Conservation (phyloP, 768 basidiomycete genomes). For the Calvatia gigantea region DNA sequence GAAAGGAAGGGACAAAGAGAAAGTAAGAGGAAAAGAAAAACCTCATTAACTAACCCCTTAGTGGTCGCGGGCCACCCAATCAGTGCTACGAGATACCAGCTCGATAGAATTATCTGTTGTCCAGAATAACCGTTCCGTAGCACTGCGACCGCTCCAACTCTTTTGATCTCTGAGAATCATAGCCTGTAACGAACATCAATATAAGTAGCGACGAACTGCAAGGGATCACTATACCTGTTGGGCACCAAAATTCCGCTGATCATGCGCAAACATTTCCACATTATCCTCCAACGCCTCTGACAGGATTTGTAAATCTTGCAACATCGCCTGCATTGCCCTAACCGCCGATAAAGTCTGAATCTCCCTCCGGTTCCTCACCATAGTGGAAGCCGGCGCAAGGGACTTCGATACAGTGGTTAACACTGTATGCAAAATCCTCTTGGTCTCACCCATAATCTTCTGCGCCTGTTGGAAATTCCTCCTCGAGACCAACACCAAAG, state of each 20-base stretch:
- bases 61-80: constrained; percentile 79
- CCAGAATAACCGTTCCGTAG: constrained; percentile 92
- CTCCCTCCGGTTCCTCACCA: constrained; percentile 74
- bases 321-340: constrained; percentile 76
- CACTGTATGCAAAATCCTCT: constrained; percentile 88
- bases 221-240: constrained; percentile 71
- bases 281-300: constrained; percentile 90
- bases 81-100: constrained; percentile 78
- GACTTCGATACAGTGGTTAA: constrained; percentile 78
- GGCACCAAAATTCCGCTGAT: constrained; percentile 93
- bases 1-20: constrained; percentile 3
- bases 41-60: neutral
- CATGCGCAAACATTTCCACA: constrained; percentile 87
- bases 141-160: constrained; percentile 89
- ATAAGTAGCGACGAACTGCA: neutral
- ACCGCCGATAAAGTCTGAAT: constrained; percentile 68
- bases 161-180: constrained; percentile 96
- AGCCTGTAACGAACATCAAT: constrained; percentile 48
- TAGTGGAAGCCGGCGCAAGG: constrained; percentile 45
- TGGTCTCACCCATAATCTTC: constrained; percentile 87
- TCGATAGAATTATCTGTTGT: constrained; percentile 88
- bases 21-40: constrained; percentile 11
- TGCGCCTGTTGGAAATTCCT: constrained; percentile 90
- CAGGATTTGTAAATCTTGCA: constrained; percentile 84
- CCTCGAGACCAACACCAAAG: constrained; percentile 86